Conservation (phyloP, 2,329 filamentous ascomycete species). For the Fusarium clavum region DNA sequence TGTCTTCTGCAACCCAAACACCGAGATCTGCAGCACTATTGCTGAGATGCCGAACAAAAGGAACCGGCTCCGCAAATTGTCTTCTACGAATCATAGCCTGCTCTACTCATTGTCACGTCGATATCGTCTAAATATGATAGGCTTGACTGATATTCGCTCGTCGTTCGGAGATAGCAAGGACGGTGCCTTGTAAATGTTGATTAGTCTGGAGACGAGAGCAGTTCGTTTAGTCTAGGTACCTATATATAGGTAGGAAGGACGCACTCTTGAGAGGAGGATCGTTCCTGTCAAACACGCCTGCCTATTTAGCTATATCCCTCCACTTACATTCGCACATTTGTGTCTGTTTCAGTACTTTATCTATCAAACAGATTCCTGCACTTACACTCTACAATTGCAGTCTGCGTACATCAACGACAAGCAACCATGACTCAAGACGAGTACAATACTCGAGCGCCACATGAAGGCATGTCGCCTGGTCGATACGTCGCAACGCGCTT, state of each 20-base stretch:
- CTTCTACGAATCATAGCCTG: neutral
- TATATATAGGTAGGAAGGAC: conserved; percentile 27
- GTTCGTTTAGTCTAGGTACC: neutral
- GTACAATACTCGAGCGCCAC: conserved; percentile 54
- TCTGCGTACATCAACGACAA: neutral
- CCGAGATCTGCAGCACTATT: conserved; percentile 31
- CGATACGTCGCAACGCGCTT: conserved; percentile 65
- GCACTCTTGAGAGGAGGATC: neutral
- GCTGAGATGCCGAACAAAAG: conserved; percentile 16
- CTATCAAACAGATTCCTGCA: neutral
- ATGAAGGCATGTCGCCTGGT: conserved; percentile 61
- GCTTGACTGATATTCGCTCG: conserved; percentile 1
- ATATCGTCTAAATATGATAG: conserved; percentile 18
- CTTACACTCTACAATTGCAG: neutral
- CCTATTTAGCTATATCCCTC: neutral
- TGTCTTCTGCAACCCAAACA: conserved; percentile 18
- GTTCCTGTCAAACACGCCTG: neutral
- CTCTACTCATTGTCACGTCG: neutral
- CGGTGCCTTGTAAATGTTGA: conserved; percentile 20
- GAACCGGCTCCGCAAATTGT: conserved; percentile 3
- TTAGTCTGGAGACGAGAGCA: conserved; percentile 16
- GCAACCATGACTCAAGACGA: conserved; percentile 43
- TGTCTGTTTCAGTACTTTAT: neutral
- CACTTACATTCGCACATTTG: neutral
- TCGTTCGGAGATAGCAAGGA: conserved; percentile 36